Evolutionary conservation across 129 eudicot genomes (phyloP).

Genomic region (sunflower (Helianthus annuus)): DNA sequence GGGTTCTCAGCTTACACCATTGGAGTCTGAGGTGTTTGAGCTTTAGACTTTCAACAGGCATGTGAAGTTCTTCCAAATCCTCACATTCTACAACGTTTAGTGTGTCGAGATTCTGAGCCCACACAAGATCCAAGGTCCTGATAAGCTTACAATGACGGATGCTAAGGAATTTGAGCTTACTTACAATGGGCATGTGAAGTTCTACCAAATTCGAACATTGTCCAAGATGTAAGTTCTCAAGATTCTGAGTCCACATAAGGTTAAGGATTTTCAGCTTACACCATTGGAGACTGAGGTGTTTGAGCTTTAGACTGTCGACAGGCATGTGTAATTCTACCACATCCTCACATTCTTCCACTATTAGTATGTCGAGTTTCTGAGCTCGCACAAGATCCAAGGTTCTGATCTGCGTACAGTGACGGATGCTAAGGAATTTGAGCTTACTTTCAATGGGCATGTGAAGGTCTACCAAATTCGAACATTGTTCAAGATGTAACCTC

Average conservation of each 20-base stretch:
- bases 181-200: not conserved
- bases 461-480: too few species aligned
- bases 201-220: not conserved
- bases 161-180: not conserved
- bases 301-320: not conserved
- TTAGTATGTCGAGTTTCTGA: not conserved
- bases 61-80: not conserved
- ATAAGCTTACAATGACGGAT: not conserved
- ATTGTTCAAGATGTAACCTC: too few species aligned
- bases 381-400: not conserved
- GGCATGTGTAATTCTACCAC: constrained; percentile 1
- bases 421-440: too few species aligned
- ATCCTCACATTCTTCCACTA: not conserved
- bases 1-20: not conserved
- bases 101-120: not conserved
- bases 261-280: not conserved
- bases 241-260: not conserved
- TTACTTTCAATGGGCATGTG: too few species aligned
- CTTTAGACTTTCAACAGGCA: not conserved
- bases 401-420: not conserved
- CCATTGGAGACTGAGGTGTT: not conserved
- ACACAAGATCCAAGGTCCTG: not conserved
- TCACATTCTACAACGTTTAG: not conserved
- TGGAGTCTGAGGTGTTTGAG: not conserved
- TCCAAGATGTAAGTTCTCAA: not conserved